These are phyloP conservation scores for Jasminum sambac DNA, from an alignment of 257 asterid genomes.

Conservation along the genomic window DNA sequence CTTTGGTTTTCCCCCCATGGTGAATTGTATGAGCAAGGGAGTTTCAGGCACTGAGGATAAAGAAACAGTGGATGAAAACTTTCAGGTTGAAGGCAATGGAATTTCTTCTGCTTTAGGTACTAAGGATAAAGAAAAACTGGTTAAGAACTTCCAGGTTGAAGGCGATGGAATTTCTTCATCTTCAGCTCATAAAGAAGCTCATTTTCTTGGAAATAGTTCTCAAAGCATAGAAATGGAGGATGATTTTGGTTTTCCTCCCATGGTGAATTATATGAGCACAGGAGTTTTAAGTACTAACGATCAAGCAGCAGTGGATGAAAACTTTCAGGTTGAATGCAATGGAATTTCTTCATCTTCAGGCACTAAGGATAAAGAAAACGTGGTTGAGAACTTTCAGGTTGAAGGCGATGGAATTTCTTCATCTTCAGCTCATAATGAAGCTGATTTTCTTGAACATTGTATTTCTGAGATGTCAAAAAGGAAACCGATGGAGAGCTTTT, in stretches of 20 bases:
- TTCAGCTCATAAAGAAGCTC: not conserved
- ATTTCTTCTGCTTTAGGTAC: not conserved
- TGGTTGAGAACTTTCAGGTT: no score
- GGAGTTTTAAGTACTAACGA: not conserved
- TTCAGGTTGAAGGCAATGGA: not conserved
- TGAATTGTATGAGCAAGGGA: not conserved
- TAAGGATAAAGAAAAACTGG: no score
- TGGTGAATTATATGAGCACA: not conserved
- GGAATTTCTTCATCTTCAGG: not conserved
- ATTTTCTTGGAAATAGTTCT: not conserved
- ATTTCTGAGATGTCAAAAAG: no score
- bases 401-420: no score
- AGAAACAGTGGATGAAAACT: not conserved
- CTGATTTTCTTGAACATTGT: no score
- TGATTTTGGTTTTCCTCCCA: constrained; percentile 18
- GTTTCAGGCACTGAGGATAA: not conserved
- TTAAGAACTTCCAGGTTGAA: no score
- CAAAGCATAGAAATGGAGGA: not conserved
- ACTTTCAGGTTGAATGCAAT: not conserved
- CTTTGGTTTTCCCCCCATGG: constrained; percentile 12
- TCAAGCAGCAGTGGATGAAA: not conserved
- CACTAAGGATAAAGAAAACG: no score
- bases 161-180: not conserved
- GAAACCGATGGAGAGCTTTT: no score
- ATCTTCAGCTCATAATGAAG: no score